Evolutionary conservation across 2,329 filamentous ascomycete species (phyloP), one percentile per base, ranked within the genome.

Genomic region (Fusarium udum): DNA sequence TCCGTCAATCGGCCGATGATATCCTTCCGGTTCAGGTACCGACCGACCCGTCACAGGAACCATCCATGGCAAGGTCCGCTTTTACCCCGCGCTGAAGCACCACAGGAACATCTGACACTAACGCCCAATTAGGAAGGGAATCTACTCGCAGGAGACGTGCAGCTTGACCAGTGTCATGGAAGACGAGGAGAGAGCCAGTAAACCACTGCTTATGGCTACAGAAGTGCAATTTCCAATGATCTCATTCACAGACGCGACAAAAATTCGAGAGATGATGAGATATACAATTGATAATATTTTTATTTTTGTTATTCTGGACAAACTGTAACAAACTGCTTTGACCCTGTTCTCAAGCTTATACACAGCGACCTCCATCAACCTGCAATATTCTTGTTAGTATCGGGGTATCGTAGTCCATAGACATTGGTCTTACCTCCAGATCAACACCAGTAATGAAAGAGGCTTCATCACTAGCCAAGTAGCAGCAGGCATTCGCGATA

Each of bases 361-460:
- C 67, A 2, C 67, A 69, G 11, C 67, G 51, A 4, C 67, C 67
- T 43, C 67, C 67, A 9, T 69, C 67, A 7, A 69, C 64, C 67
- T 69, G 6, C 2, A 18, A 11, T 7, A 6, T 3, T 18, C 3
- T 24, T 28, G 5, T 65, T 16, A 64, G 61, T 8, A 45, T 24
- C 4, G 6, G 18, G 6, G 1, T 3, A 11, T 18, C 6, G 4
- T 12, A 28, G 3, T 1, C 1, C 22, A 39, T 22, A 1, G 4
- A 5, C 18, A 13, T 1, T 3, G 2, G 2, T 6, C 39, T 9
- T 39, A 81, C 79, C 64, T 93, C 89, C 68, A 94, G 83, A 74
- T 92, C 91, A 24, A 91, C 86, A 1, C 92, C 92, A 1, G 92
- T 93, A 72, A 95, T 88, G 75, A 94, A 94, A 9, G 84, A 86